Evolutionary conservation across 352 stramenopile species (phyloP).

Genomic region (Phytophthora pinifolia): DNA sequence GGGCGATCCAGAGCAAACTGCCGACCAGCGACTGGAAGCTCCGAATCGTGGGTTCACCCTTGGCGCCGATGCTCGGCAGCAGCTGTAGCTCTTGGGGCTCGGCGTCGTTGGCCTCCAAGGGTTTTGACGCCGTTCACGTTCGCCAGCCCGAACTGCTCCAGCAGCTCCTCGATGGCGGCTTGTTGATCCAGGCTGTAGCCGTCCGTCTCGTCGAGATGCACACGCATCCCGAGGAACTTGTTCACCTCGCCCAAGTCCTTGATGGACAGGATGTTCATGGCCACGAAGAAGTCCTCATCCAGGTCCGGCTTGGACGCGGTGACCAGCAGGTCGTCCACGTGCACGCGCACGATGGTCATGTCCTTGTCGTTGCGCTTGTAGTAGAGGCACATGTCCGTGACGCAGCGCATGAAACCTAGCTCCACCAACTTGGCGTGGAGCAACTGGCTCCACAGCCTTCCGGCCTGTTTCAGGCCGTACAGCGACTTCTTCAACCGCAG

Average conservation of each 20-base stretch:
- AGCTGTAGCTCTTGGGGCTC: background rate
- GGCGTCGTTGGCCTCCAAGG: background rate
- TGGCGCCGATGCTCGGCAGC: background rate
- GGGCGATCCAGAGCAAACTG: slow-evolving; percentile 27
- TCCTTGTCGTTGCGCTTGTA: too few relatives aligned
- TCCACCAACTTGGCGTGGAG: too few relatives aligned
- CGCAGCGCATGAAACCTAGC: too few relatives aligned
- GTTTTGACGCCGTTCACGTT: slow-evolving; percentile 20
- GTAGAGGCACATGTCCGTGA: too few relatives aligned
- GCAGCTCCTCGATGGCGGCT: slow-evolving; percentile 19
- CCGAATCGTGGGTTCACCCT: slow-evolving; percentile 10
- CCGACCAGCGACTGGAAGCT: slow-evolving; percentile 37
- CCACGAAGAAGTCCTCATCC: slow-evolving; percentile 7
- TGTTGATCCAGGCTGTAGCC: slow-evolving; percentile 26
- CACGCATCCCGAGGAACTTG: slow-evolving; percentile 36
- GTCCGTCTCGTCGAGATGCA: slow-evolving; percentile 5
- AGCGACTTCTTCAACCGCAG: too few relatives aligned
- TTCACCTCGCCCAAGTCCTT: slow-evolving; percentile 29
- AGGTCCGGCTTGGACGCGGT: slow-evolving; percentile 5
- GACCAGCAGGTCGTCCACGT: slow-evolving; percentile 39
- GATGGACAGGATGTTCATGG: slow-evolving; percentile 18
- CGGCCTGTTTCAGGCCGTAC: too few relatives aligned
- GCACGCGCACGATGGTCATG: slow-evolving; percentile 16
- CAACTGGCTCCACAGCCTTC: too few relatives aligned
- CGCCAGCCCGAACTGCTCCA: slow-evolving; percentile 17